Evolutionary conservation across 257 asterid species (phyloP), one percentile per base, ranked within the genome.

Genomic region (Nicotiana attenuata): DNA sequence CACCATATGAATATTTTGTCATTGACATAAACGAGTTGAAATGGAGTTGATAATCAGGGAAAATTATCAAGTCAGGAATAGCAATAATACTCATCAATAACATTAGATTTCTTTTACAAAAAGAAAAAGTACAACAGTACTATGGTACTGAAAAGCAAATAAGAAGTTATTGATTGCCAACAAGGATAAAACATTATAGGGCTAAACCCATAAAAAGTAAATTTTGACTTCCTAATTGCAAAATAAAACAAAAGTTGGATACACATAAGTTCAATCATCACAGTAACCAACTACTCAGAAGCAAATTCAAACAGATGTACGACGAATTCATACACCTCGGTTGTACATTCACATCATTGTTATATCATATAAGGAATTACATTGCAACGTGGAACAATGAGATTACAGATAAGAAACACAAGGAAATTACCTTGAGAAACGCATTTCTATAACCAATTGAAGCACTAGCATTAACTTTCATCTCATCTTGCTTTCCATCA

Each of bases 401-500:
- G 6, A 11, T 3, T 14, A 33, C 71, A 55, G 59, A 35, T 7
- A 31, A 26, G 2, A 81, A 71, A 50, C 53, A 29, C n/a, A 78
- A 75, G 55, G 80, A 20, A 20, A 67, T 29, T 87, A 96, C 99
- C 98, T 90, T 78, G 90, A 52, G 85, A 83, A 22, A 84, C 41
- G 67, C 84, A 88, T 83, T 88, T 45, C 77, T 82, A 79, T 85
- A 88, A 86, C 73, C 67, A 77, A 50, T 81, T 2, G 87, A 88
- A 77, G 82, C 92, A 82, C 83, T 86, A 81, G 83, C 77, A 80
- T 61, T 85, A 63, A 81, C 71, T 66, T 88, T 65, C 68, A 55
- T 81, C 68, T 91, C 88, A 65, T 90, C 87, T 52, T 80, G 88
- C 87, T 87, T 87, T 52, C 87, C 84, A 80, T 91, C 92, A 84